Percentiles rank a stretch among this genome's conserved stretches.
These are phyloP conservation scores for Russula ochroleuca DNA, from an alignment of 768 basidiomycete species.

Conservation along the genomic window DNA sequence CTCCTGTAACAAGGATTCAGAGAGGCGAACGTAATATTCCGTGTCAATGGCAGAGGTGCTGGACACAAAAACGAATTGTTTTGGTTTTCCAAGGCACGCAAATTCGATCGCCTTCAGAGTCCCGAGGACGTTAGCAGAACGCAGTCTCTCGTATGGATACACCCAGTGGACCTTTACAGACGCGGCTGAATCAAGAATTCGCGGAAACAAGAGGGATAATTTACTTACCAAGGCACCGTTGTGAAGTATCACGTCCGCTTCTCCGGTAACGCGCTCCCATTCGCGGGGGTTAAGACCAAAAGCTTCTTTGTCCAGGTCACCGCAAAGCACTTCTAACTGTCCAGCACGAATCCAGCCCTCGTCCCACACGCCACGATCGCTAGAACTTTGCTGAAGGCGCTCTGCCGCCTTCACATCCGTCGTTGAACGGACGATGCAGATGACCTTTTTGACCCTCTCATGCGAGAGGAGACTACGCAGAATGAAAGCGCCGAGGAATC, in stretches of 20 bases:
- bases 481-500: slow-evolving; percentile 93
- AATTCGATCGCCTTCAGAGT: slow-evolving; percentile 83
- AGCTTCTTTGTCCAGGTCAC: slow-evolving; percentile 70
- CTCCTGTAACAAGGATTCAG: slow-evolving; percentile 56
- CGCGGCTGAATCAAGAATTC: not conserved
- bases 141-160: slow-evolving; percentile 92
- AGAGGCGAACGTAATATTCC: slow-evolving; percentile 82
- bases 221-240: slow-evolving; percentile 91
- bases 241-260: slow-evolving; percentile 83
- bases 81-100: slow-evolving; percentile 67
- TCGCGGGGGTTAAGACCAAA: slow-evolving; percentile 64
- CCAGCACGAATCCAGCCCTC: slow-evolving; percentile 70
- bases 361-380: slow-evolving; percentile 84
- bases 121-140: slow-evolving; percentile 86
- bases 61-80: slow-evolving; percentile 85
- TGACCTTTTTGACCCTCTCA: slow-evolving; percentile 72
- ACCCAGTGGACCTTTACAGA: slow-evolving; percentile 88
- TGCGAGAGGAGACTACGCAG: slow-evolving; percentile 71
- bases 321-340: slow-evolving; percentile 72
- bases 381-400: slow-evolving; percentile 66
- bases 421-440: slow-evolving; percentile 85
- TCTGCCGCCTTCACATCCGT: slow-evolving; percentile 55
- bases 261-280: slow-evolving; percentile 65
- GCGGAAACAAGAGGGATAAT: not conserved
- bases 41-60: slow-evolving; percentile 95